Conservation (phyloP, 2,329 filamentous ascomycete species). For the Scytalidium lignicola region DNA sequence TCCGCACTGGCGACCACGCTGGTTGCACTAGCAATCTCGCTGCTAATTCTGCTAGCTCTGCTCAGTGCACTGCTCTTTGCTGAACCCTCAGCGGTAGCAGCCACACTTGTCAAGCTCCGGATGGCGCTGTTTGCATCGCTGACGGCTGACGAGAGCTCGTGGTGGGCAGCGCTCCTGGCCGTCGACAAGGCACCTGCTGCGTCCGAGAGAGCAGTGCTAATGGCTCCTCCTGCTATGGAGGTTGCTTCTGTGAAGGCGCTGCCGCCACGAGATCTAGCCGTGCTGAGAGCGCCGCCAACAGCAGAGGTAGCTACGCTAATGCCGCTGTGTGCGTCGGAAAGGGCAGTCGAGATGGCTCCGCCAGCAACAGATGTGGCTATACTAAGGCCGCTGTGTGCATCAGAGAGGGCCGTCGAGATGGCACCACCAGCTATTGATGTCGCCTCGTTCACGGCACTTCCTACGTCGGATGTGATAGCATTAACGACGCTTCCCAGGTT, state of each 20-base stretch:
- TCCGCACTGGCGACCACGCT: conserved; percentile 4
- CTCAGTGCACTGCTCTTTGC: conserved; percentile 5
- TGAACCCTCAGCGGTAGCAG: conserved; percentile 8
- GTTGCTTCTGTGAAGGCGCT: not conserved
- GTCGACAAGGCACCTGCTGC: conserved; percentile 5
- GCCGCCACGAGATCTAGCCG: not conserved
- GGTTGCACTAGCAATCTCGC: conserved; percentile 5
- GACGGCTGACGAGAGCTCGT: not conserved
- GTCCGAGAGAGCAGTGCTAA: conserved; percentile 1
- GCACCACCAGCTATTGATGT: conserved; percentile 1
- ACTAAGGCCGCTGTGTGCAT: not conserved
- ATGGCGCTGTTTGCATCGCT: conserved; percentile 5
- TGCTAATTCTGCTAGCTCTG: not conserved
- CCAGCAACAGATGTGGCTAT: not conserved
- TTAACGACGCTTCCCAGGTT: not conserved
- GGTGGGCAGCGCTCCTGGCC: not conserved
- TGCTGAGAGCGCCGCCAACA: not conserved
- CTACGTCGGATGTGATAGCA: not conserved
- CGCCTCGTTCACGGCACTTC: not conserved
- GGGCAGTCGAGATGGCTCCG: not conserved
- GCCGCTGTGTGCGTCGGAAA: not conserved
- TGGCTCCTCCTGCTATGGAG: not conserved
- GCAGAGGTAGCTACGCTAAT: not conserved
- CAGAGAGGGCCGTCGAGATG: conserved; percentile 3
- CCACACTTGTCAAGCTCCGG: conserved; percentile 3